These are phyloP conservation scores for Polytrichum commune DNA, from an alignment of 225 moss, liverwort and hornwort species.

Conservation along the genomic window DNA sequence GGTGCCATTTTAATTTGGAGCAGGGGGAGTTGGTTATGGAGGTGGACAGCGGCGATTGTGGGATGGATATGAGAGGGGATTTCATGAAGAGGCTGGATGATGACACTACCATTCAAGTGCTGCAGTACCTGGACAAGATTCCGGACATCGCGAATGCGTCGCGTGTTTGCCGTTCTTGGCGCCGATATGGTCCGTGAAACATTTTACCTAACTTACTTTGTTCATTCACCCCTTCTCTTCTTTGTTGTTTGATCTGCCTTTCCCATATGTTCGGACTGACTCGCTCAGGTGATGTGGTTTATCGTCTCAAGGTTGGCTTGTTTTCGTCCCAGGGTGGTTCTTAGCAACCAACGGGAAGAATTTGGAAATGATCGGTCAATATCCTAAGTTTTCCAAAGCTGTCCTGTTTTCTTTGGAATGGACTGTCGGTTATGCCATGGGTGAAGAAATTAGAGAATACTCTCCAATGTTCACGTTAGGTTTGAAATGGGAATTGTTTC, in stretches of 20 bases:
- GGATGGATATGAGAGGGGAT: conserved; percentile 41
- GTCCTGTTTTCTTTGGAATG: too few species aligned
- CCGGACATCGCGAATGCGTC: conserved; percentile 55
- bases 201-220: neutral
- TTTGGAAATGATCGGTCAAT: too few species aligned
- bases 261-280: neutral
- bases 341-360: too few species aligned
- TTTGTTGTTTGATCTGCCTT: neutral
- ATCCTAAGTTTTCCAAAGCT: too few species aligned
- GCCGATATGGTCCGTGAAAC: conserved; percentile 49
- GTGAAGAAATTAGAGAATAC: too few species aligned
- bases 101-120: conserved; percentile 61
- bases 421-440: too few species aligned
- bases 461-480: too few species aligned
- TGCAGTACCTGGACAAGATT: conserved; percentile 49
- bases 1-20: conserved; percentile 1
- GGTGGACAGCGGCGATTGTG: conserved; percentile 15
- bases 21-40: conserved; percentile 27
- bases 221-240: neutral
- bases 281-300: neutral
- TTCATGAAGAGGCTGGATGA: conserved; percentile 60
- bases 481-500: too few species aligned
- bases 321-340: neutral
- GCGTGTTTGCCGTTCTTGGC: conserved; percentile 62
- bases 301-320: neutral